Conservation (phyloP, 345 rosid species). For the Citrus unshiu region DNA sequence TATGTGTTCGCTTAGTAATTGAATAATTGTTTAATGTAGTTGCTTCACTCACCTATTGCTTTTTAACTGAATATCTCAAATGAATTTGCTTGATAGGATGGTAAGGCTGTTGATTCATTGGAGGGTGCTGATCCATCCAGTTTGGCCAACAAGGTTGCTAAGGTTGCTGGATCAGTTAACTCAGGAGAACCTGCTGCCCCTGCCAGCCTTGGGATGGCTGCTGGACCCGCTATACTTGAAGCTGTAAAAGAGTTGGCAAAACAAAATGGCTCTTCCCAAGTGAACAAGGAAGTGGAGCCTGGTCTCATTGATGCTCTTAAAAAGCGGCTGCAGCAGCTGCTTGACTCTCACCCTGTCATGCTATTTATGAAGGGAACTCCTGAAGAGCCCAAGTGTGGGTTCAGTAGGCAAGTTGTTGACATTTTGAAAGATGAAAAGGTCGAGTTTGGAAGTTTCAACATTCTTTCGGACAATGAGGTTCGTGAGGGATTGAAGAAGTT, state of each 20-base stretch:
- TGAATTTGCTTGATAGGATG: slow-evolving; percentile 49
- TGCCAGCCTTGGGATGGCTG: slow-evolving; percentile 97
- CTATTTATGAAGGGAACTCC: slow-evolving; percentile 91
- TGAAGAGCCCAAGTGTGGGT: slow-evolving; percentile 87
- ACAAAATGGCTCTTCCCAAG: slow-evolving; percentile 43
- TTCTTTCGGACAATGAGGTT: slow-evolving; percentile 67
- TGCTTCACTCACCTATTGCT: neutral
- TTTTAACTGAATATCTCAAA: neutral
- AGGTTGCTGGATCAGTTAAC: slow-evolving; percentile 58
- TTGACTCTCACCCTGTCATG: slow-evolving; percentile 73
- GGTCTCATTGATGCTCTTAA: slow-evolving; percentile 37
- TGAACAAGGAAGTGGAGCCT: slow-evolving; percentile 34
- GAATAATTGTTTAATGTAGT: neutral
- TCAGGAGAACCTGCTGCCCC: slow-evolving; percentile 88
- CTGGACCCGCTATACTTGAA: slow-evolving; percentile 77
- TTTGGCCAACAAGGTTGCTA: slow-evolving; percentile 91
- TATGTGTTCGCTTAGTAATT: neutral
- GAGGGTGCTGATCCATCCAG: slow-evolving; percentile 97
- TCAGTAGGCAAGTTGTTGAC: slow-evolving; percentile 74
- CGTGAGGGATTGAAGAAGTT: slow-evolving; percentile 92
- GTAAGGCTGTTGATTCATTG: slow-evolving; percentile 69
- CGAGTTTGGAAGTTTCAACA: slow-evolving; percentile 78
- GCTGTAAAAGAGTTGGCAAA: slow-evolving; percentile 64
- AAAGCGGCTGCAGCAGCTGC: slow-evolving; percentile 56
- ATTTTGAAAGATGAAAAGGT: slow-evolving; percentile 75